These are phyloP conservation scores for Kwoniella botswanensis DNA, from an alignment of 768 basidiomycete species.

Conservation along the genomic window DNA sequence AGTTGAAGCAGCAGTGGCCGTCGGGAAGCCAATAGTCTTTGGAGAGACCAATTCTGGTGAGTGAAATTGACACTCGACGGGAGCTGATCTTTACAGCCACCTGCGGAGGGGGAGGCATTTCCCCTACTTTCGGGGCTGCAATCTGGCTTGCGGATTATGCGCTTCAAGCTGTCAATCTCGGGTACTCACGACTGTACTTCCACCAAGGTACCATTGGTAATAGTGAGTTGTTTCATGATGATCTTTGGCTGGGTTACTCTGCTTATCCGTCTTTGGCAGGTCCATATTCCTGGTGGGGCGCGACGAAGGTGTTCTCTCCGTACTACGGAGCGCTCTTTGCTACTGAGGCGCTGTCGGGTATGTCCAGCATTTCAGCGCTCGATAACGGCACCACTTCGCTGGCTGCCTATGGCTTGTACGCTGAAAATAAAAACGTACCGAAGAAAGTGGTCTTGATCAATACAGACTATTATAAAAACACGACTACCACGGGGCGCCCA, in stretches of 20 bases:
- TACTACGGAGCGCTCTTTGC: conserved; percentile 60
- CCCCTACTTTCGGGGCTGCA: conserved; percentile 60
- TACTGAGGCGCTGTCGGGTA: conserved; percentile 58
- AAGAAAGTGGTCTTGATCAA: conserved; percentile 58
- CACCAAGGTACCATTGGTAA: conserved; percentile 61
- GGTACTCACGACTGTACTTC: conserved; percentile 60
- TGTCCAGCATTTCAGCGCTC: conserved; percentile 56
- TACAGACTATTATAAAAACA: conserved; percentile 58
- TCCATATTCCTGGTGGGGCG: conserved; percentile 60
- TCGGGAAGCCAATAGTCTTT: conserved; percentile 59
- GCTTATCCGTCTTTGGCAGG: neutral
- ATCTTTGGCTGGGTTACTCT: neutral
- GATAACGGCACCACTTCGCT: conserved; percentile 57
- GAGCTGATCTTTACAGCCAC: conserved; percentile 45
- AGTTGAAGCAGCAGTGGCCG: conserved; percentile 56
- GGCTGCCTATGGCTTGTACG: conserved; percentile 57
- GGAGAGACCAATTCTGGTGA: conserved; percentile 60
- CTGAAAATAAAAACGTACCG: conserved; percentile 36
- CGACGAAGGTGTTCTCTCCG: conserved; percentile 56
- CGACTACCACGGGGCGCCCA: conserved; percentile 47
- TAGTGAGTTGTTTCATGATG: conserved; percentile 20
- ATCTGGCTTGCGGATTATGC: conserved; percentile 62
- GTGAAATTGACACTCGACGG: neutral
- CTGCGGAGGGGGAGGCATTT: conserved; percentile 61
- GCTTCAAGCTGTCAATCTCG: conserved; percentile 59